Base-by-base conservation (phyloP, 306 rosid genomes). In the Potentilla sterilis region DNA sequence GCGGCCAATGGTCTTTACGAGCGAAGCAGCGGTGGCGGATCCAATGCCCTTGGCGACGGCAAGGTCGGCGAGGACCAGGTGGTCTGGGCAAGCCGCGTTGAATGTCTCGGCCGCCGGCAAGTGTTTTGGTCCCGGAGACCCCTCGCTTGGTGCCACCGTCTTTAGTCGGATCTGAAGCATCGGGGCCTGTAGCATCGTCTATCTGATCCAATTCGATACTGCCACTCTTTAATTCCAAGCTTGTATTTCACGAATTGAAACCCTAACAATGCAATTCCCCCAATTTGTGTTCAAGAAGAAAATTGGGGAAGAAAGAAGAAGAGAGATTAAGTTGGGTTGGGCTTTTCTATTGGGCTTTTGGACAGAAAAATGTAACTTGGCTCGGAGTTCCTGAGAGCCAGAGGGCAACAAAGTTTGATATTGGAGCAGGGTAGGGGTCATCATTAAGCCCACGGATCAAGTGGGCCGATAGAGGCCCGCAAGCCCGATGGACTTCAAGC, bases 101-200 rank as follows among this genome's bases (percentile, higher is more conserved):
- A 89, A 96, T 69, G 86, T 85, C 86, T 92, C 99, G 47, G 47
- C 2, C 1, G 77, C 86, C 8, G 91, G 89, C 21, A 87, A 64
- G 46, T 81, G 81, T 81, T 91, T 96, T 21, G 42, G 82, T 72
- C 90, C 91, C 57, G 85, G 87, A 18, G 84, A 81, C 41, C 90
- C 87, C 73, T 92, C 98, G 9, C 90, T 69, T 7, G 88, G 77
- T 12, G 97, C 85, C 76, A 78, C 67, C 84, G 82, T 90, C 67
- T 90, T 90, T 76, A 96, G 98, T 70, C 98, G 97, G 79, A 96
- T 96, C 87, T 92, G 99, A 84, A 96, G 98, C 99, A 92, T 92
- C 67, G 54, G 40, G 5, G 40, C 5, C 87, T 92, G 99, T 83
- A 96, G 98, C 99, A 92, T 92, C 63, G 47, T 84, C 2, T 1